phyloP scores from a whole-genome alignment of 306 rosid species.

The Dalbergia oliveri region DNA sequence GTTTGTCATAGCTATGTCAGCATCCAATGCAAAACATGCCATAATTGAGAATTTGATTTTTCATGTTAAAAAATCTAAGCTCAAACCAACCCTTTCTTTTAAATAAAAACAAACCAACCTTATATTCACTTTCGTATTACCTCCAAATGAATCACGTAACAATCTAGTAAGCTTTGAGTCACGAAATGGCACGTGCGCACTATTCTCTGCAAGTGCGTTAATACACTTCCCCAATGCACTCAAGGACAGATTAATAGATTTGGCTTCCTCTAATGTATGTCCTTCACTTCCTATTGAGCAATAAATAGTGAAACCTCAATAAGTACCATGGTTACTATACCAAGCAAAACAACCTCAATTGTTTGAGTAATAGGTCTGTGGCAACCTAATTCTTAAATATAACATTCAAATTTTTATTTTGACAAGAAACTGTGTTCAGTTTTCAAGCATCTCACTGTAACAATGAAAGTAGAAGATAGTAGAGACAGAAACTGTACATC shows the following conservation, averaged over 20 bases:
- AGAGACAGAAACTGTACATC: slow-evolving; percentile 24
- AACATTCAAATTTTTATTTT: slow-evolving; percentile 22
- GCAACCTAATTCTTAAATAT: slow-evolving; percentile 25
- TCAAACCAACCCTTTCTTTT: not conserved
- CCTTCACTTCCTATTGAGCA: slow-evolving; percentile 93
- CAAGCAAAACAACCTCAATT: slow-evolving; percentile 37
- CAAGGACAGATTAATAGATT: slow-evolving; percentile 94
- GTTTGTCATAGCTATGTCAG: not conserved
- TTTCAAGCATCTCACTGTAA: slow-evolving; percentile 28
- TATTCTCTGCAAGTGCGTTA: slow-evolving; percentile 94
- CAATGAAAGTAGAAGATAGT: slow-evolving; percentile 25
- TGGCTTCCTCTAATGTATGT: slow-evolving; percentile 96
- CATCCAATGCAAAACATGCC: slow-evolving; percentile 25
- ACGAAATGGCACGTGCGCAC: slow-evolving; percentile 94
- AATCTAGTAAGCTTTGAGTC: slow-evolving; percentile 99
- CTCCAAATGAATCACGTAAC: slow-evolving; percentile 96
- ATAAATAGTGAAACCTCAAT: slow-evolving; percentile 42
- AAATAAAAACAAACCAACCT: not conserved
- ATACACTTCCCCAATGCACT: slow-evolving; percentile 98
- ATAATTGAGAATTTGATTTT: slow-evolving; percentile 15
- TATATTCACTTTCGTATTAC: slow-evolving; percentile 55
- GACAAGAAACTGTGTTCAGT: slow-evolving; percentile 16
- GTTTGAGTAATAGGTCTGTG: slow-evolving; percentile 3
- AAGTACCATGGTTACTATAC: slow-evolving; percentile 24
- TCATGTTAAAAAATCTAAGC: slow-evolving; percentile 11